Evolutionary conservation across 305 asterid species (phyloP).

Genomic region (Fraxinus greggii): DNA sequence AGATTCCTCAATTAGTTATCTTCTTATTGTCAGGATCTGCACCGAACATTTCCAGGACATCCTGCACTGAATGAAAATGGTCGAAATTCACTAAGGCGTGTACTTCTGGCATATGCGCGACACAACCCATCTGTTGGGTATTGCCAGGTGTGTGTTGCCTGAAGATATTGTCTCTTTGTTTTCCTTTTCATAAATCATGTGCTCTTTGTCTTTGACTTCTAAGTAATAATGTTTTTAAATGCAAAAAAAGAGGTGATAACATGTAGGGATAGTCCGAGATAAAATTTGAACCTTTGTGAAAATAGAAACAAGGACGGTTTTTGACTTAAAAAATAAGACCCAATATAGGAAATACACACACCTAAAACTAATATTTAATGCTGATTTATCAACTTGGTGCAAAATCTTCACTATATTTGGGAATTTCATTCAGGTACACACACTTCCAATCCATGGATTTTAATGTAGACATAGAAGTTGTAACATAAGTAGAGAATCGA

Average conservation of each 20-base stretch:
- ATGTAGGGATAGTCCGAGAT: slow-evolving; percentile 14
- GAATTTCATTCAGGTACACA: background rate
- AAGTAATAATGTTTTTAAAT: background rate
- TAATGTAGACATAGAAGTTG: slow-evolving; percentile 10
- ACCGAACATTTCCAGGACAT: slow-evolving; percentile 96
- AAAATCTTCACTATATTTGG: background rate
- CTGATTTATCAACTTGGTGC: background rate
- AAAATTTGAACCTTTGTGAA: slow-evolving; percentile 17
- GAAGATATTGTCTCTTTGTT: slow-evolving; percentile 18
- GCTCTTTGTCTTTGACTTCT: slow-evolving; percentile 18
- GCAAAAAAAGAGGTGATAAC: slow-evolving; percentile 13
- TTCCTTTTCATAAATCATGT: slow-evolving; percentile 3
- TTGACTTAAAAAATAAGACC: background rate
- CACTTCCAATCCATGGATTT: slow-evolving; percentile 1
- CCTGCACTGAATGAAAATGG: slow-evolving; percentile 93
- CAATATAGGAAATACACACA: background rate
- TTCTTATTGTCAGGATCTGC: slow-evolving; percentile 65
- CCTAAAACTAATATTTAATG: background rate
- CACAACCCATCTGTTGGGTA: slow-evolving; percentile 97
- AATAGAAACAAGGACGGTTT: slow-evolving; percentile 9
- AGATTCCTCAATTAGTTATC: slow-evolving; percentile 30
- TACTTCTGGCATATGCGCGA: slow-evolving; percentile 83
- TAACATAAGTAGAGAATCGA: background rate
- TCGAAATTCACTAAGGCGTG: slow-evolving; percentile 79
- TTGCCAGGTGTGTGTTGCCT: slow-evolving; percentile 68